Percentiles rank a stretch among this genome's conserved stretches.
Conservation (phyloP, 345 rosid species). For the Gossypium longicalyx region DNA sequence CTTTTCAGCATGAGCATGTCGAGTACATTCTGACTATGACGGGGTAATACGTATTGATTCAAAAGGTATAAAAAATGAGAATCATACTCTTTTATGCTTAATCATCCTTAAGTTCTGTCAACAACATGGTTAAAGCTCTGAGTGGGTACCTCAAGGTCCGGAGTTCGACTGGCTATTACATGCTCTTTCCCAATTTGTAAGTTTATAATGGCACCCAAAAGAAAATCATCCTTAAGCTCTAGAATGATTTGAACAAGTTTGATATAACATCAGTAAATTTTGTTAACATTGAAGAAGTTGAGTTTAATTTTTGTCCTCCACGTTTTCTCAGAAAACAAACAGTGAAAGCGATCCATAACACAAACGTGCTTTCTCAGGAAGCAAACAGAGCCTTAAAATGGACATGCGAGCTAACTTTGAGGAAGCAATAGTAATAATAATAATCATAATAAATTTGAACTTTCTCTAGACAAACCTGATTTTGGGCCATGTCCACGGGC, state of each 20-base stretch:
- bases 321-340: conserved; percentile 14
- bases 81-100: background rate
- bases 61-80: background rate
- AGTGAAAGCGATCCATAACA: background rate
- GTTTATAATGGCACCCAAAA: too few species aligned
- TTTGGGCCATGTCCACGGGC: conserved; percentile 32
- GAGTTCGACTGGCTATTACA: too few species aligned
- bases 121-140: too few species aligned
- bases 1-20: background rate
- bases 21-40: background rate
- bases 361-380: conserved; percentile 1
- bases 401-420: background rate
- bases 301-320: background rate
- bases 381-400: conserved; percentile 6
- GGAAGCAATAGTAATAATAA: background rate
- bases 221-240: background rate
- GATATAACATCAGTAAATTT: background rate
- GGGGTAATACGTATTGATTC: background rate
- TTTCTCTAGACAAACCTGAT: conserved; percentile 34
- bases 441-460: conserved; percentile 18
- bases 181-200: too few species aligned
- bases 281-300: background rate
- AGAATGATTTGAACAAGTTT: background rate
- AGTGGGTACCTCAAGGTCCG: too few species aligned
- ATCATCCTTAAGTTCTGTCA: background rate